Base-by-base conservation (phyloP, 2,329 filamentous ascomycete species). In the Aureobasidium sp. region DNA sequence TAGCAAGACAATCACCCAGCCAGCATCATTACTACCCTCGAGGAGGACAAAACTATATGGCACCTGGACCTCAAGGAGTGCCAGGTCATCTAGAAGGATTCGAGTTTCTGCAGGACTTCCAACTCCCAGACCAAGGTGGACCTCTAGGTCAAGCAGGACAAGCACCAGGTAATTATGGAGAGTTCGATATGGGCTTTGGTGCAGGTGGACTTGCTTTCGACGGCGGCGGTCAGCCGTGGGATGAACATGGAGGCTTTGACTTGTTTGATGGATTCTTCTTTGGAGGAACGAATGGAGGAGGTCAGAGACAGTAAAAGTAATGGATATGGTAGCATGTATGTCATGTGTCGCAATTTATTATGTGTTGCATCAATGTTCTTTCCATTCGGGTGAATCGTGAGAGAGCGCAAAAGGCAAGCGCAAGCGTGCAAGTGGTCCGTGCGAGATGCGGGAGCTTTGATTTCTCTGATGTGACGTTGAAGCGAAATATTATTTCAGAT, bases 201-300 rank as follows among this genome's bases (percentile, higher is more conserved):
- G 70, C 67, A 6, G 69, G 70, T 9, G 69, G 66, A 15, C 64
- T 67, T 25, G 63, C 63, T 15, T 62, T 74, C 73, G 27, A 74
- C 76, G 73, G 73, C 69, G 1, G 61, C 20, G 76, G 75, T 52
- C 75, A 75, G 6, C 77, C 85, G 70, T 80, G 84, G 68, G 84
- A 87, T 67, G 86, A 88, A 27, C 53, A 64, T 20, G 62, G 68
- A 3, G 66, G 67, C 45, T 66, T 78, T 39, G 78, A 81, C 70
- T 64, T 80, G 14, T 89, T 90, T 73, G 87, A 89, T 69, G 84
- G 85, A 0, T 90, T 90, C 71, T 89, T 88, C 76, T 88, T 89
- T 70, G 86, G 86, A 0, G 82, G 81, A 12, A 60, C 34, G 1
- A 60, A 25, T 42, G 45, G 45, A 31, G 57, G 57, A 1, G 57